Evolutionary conservation across 805 yeast species (phyloP).

Genomic region (Monosporozyma siamensis): DNA sequence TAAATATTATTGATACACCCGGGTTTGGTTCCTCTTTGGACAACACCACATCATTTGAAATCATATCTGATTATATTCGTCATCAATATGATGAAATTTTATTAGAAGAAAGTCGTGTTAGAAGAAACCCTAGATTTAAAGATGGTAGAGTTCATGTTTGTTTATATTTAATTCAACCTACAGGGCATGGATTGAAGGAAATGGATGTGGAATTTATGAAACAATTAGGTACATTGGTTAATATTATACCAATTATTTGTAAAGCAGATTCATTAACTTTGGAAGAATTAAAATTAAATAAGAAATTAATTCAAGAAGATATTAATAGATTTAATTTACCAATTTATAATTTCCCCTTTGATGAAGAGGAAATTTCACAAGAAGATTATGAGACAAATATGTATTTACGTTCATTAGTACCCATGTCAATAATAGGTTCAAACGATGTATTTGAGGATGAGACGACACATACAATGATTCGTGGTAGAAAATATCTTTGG

Average conservation of each 20-base stretch:
- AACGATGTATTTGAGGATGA: constrained; percentile 45
- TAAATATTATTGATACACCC: constrained; percentile 74
- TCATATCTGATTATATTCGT: constrained; percentile 67
- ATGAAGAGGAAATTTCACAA: constrained; percentile 43
- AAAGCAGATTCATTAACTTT: constrained; percentile 80
- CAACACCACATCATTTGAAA: constrained; percentile 55
- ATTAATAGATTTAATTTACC: constrained; percentile 62
- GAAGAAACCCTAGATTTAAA: constrained; percentile 76
- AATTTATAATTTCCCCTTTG: constrained; percentile 63
- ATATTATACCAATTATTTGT: constrained; percentile 77
- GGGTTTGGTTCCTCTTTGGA: constrained; percentile 72
- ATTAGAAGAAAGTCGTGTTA: constrained; percentile 70
- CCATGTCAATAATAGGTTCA: constrained; percentile 64
- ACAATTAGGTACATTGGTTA: constrained; percentile 68
- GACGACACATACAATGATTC: constrained; percentile 32
- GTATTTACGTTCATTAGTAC: constrained; percentile 52
- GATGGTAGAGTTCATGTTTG: constrained; percentile 76
- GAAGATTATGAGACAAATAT: constrained; percentile 59
- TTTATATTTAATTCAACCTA: constrained; percentile 70
- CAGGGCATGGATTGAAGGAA: constrained; percentile 73
- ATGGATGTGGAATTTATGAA: constrained; percentile 74
- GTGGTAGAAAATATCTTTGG: constrained; percentile 51
- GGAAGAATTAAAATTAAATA: constrained; percentile 67
- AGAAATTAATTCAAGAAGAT: constrained; percentile 67
- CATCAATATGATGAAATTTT: constrained; percentile 78